Base-by-base conservation (phyloP, 1,284 basidiomycete species). In the Cutaneotrichosporon cutaneum region DNA sequence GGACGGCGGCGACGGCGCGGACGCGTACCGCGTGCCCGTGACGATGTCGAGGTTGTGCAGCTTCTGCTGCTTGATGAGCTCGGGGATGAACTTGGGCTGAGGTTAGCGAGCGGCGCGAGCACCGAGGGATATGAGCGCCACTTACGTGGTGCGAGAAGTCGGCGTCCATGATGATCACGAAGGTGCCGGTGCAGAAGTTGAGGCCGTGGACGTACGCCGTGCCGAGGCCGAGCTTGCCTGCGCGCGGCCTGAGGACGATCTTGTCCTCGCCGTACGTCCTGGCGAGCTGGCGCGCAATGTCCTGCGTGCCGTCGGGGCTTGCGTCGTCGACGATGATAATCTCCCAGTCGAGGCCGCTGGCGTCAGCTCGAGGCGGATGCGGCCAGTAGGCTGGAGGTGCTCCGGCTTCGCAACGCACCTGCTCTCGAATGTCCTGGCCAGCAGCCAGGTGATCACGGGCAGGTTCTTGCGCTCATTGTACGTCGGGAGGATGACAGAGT, bases 101-200 rank as follows among this genome's bases (percentile, higher is more conserved):
- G 18, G 1, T 53, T 58, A 36, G 35, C 35, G 35, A 36, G 35
- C 11, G 35, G 35, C 6, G 35, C 44, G 11, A 4, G 24, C 13
- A n/a, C n/a, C n/a, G n/a, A n/a, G n/a, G n/a, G n/a, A n/a, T n/a
- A n/a, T n/a, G 42, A 9, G 42, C n/a, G 22, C 1, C 10, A 62
- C 88, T 58, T 78, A 92, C 92, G 73, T 95, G 92, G 76, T 95
- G 92, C 13, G 91, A 94, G 77, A 95, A 94, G 80, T 95, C 92
- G 56, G 92, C 92, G 73, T 95, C 92, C 92, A 95, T 95, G 77
- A 95, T 94, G 73, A 94, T 90, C 36, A 94, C 90, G 81, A 93
- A 95, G 78, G 91, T 90, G n/a, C 92, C 92, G 0, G 88, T 87
- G 72, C 88, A 89, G 75, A 88, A 91, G 70, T 90, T 88, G 57